Percentiles rank a stretch among this genome's conserved stretches.
These are phyloP conservation scores for Macrolepiota fuliginosa DNA, from an alignment of 768 basidiomycete species.

Conservation along the genomic window DNA sequence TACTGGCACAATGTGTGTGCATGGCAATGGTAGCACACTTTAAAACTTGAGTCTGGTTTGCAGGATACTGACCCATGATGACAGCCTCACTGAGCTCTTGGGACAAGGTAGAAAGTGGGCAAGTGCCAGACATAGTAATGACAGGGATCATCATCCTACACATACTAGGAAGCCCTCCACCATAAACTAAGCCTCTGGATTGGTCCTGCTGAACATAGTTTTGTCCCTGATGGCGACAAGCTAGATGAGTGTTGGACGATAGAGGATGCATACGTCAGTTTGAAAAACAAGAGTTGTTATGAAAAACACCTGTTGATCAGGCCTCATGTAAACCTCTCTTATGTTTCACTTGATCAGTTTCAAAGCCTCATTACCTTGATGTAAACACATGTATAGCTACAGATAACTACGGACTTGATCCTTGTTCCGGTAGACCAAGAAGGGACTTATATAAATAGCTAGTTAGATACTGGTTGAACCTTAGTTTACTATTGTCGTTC, in stretches of 20 bases:
- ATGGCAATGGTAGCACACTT: too few species aligned
- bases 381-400: too few species aligned
- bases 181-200: slow-evolving; percentile 26
- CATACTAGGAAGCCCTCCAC: slow-evolving; percentile 20
- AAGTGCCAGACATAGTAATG: slow-evolving; percentile 32
- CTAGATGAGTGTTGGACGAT: not conserved
- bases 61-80: not conserved
- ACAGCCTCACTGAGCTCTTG: slow-evolving; percentile 27
- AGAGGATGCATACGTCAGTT: not conserved
- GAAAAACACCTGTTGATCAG: too few species aligned
- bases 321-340: too few species aligned
- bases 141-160: slow-evolving; percentile 29
- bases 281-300: not conserved
- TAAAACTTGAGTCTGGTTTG: not conserved
- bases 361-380: too few species aligned
- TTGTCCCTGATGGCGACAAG: not conserved
- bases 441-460: too few species aligned
- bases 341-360: too few species aligned
- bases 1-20: too few species aligned
- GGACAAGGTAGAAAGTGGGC: slow-evolving; percentile 34
- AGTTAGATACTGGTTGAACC: too few species aligned
- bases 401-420: too few species aligned
- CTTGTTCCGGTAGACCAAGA: too few species aligned
- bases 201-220: not conserved
- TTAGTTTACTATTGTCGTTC: too few species aligned